Percentiles rank a stretch among this genome's conserved stretches.
Conservation (phyloP, 176 grass and related monocot species). For the Chrysopogon serrulatus region DNA sequence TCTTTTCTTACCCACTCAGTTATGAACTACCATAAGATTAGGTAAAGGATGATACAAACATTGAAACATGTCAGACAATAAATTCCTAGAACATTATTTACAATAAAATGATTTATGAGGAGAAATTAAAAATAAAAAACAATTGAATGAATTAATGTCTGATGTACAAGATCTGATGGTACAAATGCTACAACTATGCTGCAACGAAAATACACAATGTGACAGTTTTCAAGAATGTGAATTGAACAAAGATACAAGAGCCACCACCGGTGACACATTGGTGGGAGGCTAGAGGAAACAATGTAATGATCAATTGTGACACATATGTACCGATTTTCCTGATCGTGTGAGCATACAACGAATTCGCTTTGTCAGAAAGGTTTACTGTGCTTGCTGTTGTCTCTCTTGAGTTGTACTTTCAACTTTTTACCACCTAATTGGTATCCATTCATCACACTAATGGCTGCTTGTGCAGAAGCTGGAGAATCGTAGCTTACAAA, state of each 20-base stretch:
- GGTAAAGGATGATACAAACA: background rate
- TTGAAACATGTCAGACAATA: background rate
- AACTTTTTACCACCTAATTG: slow-evolving; percentile 93
- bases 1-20: background rate
- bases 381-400: slow-evolving; percentile 84
- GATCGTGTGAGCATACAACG: slow-evolving; percentile 3
- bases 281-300: slow-evolving; percentile 40
- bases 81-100: background rate
- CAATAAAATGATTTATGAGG: background rate
- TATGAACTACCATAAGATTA: background rate
- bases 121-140: slow-evolving; percentile 1
- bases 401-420: slow-evolving; percentile 98
- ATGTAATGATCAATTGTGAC: slow-evolving; percentile 44
- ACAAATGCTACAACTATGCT: slow-evolving; percentile 58
- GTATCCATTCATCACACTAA: slow-evolving; percentile 76
- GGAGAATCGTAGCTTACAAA: slow-evolving; percentile 93
- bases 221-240: slow-evolving; percentile 50
- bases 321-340: slow-evolving; percentile 49
- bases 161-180: slow-evolving; percentile 62
- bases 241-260: slow-evolving; percentile 56
- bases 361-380: slow-evolving; percentile 41
- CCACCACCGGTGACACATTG: slow-evolving; percentile 6
- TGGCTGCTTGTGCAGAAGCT: slow-evolving; percentile 63
- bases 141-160: slow-evolving; percentile 81
- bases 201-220: slow-evolving; percentile 39